Conservation (phyloP, 148 eudicot species). For the Diospyros kaki region DNA sequence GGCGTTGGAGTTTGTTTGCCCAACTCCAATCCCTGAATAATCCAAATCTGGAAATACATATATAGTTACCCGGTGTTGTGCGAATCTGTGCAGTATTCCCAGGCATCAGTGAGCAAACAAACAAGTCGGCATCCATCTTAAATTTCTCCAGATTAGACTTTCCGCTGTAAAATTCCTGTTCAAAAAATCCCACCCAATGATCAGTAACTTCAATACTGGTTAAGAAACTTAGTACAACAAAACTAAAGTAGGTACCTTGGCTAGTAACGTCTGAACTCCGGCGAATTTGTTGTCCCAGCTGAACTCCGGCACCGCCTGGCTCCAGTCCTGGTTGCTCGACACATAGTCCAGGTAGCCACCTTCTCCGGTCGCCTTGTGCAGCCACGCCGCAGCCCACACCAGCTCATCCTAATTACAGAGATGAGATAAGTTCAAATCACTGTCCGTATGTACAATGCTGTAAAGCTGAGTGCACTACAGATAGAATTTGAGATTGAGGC, state of each 20-base stretch:
- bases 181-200: background rate
- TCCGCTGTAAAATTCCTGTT: slow-evolving; percentile 65
- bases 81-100: slow-evolving; percentile 60
- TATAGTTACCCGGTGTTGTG: slow-evolving; percentile 67
- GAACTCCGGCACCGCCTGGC: slow-evolving; percentile 57
- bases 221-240: background rate
- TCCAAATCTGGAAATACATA: background rate
- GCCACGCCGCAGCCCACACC: slow-evolving; percentile 87
- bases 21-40: background rate
- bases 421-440: background rate
- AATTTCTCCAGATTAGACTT: slow-evolving; percentile 45
- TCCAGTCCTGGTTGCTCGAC: slow-evolving; percentile 55
- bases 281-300: slow-evolving; percentile 90
- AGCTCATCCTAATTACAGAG: slow-evolving; percentile 57
- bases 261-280: slow-evolving; percentile 69
- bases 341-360: slow-evolving; percentile 51
- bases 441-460: background rate
- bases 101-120: slow-evolving; percentile 69
- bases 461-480: no score
- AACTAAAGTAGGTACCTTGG: slow-evolving; percentile 41
- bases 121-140: slow-evolving; percentile 69
- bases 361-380: slow-evolving; percentile 50
- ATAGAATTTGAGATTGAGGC: no score
- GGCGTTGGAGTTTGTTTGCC: no score
- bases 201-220: background rate